These are phyloP conservation scores for Sporobolus alterniflorus DNA, from an alignment of 202 grass and related monocot genomes.

Conservation along the genomic window DNA sequence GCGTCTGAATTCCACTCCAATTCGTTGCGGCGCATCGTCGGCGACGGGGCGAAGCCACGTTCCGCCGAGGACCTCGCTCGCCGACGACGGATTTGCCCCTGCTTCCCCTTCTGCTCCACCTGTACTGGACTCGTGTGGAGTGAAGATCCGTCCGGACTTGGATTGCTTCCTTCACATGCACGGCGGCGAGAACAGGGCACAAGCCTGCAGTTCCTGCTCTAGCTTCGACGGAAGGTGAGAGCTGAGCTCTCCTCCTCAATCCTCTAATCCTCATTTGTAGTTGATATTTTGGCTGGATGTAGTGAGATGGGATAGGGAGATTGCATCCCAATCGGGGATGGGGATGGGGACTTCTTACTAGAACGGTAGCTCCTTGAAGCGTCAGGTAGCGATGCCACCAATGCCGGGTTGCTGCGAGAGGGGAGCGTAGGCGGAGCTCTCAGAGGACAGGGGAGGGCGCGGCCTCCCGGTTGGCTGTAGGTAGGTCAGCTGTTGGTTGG, in stretches of 20 bases:
- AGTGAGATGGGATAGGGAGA: neutral
- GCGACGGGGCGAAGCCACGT: neutral
- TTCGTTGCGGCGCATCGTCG: neutral
- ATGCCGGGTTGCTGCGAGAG: neutral
- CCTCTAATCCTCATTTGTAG: neutral
- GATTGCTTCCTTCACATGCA: neutral
- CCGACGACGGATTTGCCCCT: neutral
- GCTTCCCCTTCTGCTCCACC: neutral
- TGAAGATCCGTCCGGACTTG: neutral
- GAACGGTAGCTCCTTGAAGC: neutral
- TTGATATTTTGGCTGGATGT: neutral
- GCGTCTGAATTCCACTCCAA: neutral
- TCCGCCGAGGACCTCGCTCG: too few relatives aligned
- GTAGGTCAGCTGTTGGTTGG: too few relatives aligned
- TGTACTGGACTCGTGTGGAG: neutral
- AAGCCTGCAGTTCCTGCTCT: neutral
- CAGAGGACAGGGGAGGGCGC: neutral
- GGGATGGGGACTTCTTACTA: neutral
- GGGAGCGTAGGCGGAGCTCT: neutral
- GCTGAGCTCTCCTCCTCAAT: neutral
- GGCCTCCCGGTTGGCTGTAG: too few relatives aligned
- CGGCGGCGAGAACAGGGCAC: neutral
- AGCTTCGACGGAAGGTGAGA: neutral
- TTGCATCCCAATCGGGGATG: too few relatives aligned
- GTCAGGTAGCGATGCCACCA: neutral